These are phyloP conservation scores for Allomyces javanicus DNA, from an alignment of 192 early-diverging fungal species.

Conservation along the genomic window DNA sequence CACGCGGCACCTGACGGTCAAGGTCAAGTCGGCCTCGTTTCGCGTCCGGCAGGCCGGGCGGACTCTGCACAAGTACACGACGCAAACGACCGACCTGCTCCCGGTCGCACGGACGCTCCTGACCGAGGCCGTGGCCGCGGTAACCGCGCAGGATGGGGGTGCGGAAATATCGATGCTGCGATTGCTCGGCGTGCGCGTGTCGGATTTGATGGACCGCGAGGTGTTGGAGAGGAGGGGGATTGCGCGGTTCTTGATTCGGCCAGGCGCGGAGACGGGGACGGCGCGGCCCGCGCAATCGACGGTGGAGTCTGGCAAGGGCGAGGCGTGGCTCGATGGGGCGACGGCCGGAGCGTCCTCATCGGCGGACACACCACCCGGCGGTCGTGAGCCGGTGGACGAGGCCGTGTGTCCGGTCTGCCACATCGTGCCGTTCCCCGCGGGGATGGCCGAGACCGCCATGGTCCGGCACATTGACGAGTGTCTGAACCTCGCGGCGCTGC, in stretches of 20 bases:
- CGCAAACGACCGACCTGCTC: background rate
- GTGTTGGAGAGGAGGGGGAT: background rate
- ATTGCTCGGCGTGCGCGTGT: background rate
- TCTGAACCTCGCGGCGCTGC: background rate
- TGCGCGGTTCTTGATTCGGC: background rate
- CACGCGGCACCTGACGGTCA: background rate
- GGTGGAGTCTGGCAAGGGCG: background rate
- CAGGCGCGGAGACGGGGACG: background rate
- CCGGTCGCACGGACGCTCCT: background rate
- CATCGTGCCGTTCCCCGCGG: background rate
- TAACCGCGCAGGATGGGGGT: background rate
- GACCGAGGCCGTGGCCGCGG: background rate
- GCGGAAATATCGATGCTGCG: background rate
- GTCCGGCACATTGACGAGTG: background rate
- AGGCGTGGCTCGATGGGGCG: background rate
- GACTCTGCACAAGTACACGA: background rate
- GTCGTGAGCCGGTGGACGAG: background rate
- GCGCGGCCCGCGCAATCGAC: background rate
- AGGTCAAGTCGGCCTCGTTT: background rate
- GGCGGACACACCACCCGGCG: background rate
- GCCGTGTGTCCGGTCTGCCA: background rate
- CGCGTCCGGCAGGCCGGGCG: background rate
- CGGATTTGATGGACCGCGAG: background rate
- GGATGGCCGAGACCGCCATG: background rate
- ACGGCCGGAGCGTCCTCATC: background rate